Evolutionary conservation across 179 eudicot genomes (phyloP), one percentile per base, ranked within the genome.

Genomic region (Silene vulgaris): DNA sequence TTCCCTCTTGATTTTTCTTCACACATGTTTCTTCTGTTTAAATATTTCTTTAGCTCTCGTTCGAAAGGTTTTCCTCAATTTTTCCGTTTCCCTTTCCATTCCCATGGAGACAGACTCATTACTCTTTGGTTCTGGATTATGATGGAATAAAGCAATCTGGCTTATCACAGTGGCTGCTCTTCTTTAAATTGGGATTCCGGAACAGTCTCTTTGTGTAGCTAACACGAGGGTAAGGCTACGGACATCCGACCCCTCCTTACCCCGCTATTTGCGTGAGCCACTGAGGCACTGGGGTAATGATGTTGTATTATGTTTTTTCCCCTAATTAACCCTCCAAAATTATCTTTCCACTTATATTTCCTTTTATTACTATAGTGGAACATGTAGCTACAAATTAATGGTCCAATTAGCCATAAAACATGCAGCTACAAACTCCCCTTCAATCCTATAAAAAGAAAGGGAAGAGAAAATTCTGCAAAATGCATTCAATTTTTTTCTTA

Each of bases 401-500:
- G 12, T 69, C 56, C 28, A 11, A 1, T 8, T 2, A 45, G 4
- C 30, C 72, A n/a, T 45, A 54, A 20, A 52, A 45, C 70, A 30
- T 3, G 68, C 5, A 66, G 45, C 13, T 66, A 66, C 48, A 66
- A 14, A 66, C 37, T 64, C 14, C 50, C 71, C 26, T 32, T 35
- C 71, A 66, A 35, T 66, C 52, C 52, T 66, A 8, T 17, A 20
- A 69, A 6, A 4, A 2, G 21, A 20, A 43, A 56, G n/a, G 48
- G 64, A 59, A 7, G 3, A 48, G 23, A 52, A 67, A 20, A 52
- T 45, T 19, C 66, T 26, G 20, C 17, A 78, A 14, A 76, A 26
- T 65, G 69, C 26, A 16, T 14, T 43, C 4, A 56, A 8, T 69
- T 21, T 70, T 30, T 9, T 29, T 48, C 97, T 89, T 90, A 95